Conservation (phyloP, 1,284 basidiomycete genomes). For the Tylopilus microsporus region DNA sequence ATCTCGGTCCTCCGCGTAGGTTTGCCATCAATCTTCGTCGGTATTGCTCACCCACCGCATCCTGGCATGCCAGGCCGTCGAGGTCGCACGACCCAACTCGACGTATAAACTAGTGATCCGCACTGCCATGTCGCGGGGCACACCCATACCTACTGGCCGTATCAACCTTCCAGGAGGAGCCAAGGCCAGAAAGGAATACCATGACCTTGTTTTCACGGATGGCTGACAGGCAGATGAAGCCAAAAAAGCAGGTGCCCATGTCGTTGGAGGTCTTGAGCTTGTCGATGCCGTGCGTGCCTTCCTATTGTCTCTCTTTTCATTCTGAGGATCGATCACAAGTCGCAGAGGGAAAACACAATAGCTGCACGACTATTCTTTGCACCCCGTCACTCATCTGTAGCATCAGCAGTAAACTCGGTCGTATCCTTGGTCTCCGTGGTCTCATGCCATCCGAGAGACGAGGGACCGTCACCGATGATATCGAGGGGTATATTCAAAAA, state of each 20-base stretch:
- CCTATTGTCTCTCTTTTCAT: too few species aligned
- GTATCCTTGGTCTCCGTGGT: slow-evolving; percentile 88
- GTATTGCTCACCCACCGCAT: too few species aligned
- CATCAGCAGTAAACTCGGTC: slow-evolving; percentile 79
- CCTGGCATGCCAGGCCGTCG: too few species aligned
- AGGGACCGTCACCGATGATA: slow-evolving; percentile 89
- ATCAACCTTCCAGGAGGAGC: slow-evolving; percentile 69
- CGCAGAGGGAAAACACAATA: slow-evolving; percentile 59
- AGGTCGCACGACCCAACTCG: too few species aligned
- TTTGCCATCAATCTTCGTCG: too few species aligned
- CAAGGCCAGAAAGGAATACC: slow-evolving; percentile 64
- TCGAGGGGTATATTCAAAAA: slow-evolving; percentile 74
- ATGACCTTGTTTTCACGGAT: slow-evolving; percentile 77
- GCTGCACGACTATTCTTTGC: slow-evolving; percentile 73
- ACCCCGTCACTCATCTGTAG: slow-evolving; percentile 75
- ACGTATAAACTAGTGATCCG: too few species aligned
- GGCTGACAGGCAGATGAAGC: too few species aligned
- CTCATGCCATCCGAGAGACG: slow-evolving; percentile 93
- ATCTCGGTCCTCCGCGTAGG: too few species aligned
- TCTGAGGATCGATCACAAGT: slow-evolving; percentile 41
- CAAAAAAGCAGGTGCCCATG: too few species aligned
- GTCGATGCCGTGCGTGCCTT: too few species aligned
- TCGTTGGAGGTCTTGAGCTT: too few species aligned
- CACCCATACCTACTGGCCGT: slow-evolving; percentile 81
- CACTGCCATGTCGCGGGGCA: too few species aligned